These are phyloP conservation scores for Diutina rugosa DNA, from an alignment of 1,139 yeast genomes.

Conservation along the genomic window DNA sequence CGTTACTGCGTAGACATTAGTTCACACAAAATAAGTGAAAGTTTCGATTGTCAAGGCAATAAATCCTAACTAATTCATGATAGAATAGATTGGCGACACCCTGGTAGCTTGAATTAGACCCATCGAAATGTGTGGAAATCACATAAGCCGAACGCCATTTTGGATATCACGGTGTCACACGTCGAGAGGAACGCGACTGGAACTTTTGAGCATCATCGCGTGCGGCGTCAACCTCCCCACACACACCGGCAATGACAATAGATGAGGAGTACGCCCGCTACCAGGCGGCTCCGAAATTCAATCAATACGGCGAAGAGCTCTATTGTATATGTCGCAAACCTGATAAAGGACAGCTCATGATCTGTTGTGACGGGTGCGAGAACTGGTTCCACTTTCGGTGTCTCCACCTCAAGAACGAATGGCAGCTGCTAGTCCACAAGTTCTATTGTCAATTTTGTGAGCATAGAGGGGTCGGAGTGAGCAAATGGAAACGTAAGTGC, in stretches of 20 bases:
- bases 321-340: conserved; percentile 73
- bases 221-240: background rate
- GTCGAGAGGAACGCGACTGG: background rate
- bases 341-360: conserved; percentile 77
- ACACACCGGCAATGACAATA: background rate
- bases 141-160: too few species aligned
- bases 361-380: conserved; percentile 89
- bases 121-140: too few species aligned
- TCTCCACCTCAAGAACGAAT: conserved; percentile 43
- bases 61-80: too few species aligned
- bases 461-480: conserved; percentile 27
- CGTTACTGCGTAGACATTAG: too few species aligned
- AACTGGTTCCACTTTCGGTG: conserved; percentile 91
- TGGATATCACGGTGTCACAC: too few species aligned
- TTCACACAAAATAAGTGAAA: too few species aligned
- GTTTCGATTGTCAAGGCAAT: too few species aligned
- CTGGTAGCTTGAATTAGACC: too few species aligned
- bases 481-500: conserved; percentile 71
- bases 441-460: conserved; percentile 71
- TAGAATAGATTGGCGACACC: too few species aligned
- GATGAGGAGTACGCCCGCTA: conserved; percentile 26
- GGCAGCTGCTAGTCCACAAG: conserved; percentile 45
- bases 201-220: background rate
- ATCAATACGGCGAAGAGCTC: conserved; percentile 44
- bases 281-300: conserved; percentile 28